These are phyloP conservation scores for Liriodendron chinense DNA, from an alignment of 164 flowering plant species.

Conservation along the genomic window DNA sequence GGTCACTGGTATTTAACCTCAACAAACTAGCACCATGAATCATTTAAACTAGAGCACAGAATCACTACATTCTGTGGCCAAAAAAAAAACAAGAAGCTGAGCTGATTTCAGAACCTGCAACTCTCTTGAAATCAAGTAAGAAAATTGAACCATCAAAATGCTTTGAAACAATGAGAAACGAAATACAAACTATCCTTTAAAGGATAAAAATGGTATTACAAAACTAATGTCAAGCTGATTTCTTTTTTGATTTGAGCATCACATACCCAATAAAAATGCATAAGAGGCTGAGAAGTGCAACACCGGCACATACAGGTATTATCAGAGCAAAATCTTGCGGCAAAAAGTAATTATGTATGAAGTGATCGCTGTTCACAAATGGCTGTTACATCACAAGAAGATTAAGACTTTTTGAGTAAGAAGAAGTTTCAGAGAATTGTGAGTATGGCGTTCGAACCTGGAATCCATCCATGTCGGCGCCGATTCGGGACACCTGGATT, in stretches of 20 bases:
- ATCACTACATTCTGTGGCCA: too few relatives aligned
- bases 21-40: background rate
- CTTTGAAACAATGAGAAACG: background rate
- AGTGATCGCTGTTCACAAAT: slow-evolving; percentile 89
- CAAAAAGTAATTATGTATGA: slow-evolving; percentile 81
- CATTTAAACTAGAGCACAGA: too few relatives aligned
- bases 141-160: background rate
- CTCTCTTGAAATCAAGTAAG: background rate
- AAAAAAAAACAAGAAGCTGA: too few relatives aligned
- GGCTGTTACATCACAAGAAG: slow-evolving; percentile 51
- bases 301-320: slow-evolving; percentile 84
- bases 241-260: slow-evolving; percentile 85
- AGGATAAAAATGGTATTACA: background rate
- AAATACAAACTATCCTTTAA: background rate
- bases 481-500: too few relatives aligned
- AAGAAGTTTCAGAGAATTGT: too few relatives aligned
- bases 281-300: slow-evolving; percentile 59
- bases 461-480: too few relatives aligned
- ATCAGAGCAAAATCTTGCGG: slow-evolving; percentile 84
- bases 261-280: slow-evolving; percentile 70
- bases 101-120: background rate
- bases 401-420: background rate
- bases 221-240: slow-evolving; percentile 44
- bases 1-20: background rate
- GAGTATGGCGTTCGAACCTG: too few relatives aligned